Evolutionary conservation across 768 basidiomycete genomes (phyloP).

Genomic region (Sarcomyxa edulis): DNA sequence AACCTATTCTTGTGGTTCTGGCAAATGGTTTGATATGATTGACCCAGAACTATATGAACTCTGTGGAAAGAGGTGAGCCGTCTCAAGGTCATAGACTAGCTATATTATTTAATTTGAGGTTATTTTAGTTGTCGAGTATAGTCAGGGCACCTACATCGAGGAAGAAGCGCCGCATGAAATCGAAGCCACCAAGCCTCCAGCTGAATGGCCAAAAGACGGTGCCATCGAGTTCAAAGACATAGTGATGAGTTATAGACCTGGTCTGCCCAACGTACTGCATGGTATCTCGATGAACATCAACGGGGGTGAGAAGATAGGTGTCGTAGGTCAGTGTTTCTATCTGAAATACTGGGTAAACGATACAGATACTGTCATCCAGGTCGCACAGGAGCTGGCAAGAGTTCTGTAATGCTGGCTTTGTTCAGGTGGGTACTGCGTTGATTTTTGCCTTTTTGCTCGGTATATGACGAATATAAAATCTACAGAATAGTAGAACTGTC

Average conservation of each 20-base stretch:
- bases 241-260: slow-evolving; percentile 61
- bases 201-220: slow-evolving; percentile 61
- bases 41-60: slow-evolving; percentile 58
- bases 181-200: slow-evolving; percentile 44
- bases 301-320: slow-evolving; percentile 72
- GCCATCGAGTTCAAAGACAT: slow-evolving; percentile 58
- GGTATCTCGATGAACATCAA: slow-evolving; percentile 54
- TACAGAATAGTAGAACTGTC: slow-evolving; percentile 73
- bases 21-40: slow-evolving; percentile 1
- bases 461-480: too few relatives aligned
- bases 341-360: too few relatives aligned
- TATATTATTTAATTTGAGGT: not conserved
- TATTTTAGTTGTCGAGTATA: slow-evolving; percentile 47
- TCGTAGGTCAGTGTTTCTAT: too few relatives aligned
- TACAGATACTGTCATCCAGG: too few relatives aligned
- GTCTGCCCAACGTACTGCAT: slow-evolving; percentile 68
- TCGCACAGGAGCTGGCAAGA: slow-evolving; percentile 53
- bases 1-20: not conserved
- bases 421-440: too few relatives aligned
- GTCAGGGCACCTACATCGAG: slow-evolving; percentile 39
- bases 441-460: too few relatives aligned
- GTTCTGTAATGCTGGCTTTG: slow-evolving; percentile 58
- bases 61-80: slow-evolving; percentile 49
- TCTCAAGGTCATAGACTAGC: not conserved
- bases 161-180: slow-evolving; percentile 67